phyloP scores from a whole-genome alignment of 2,329 filamentous ascomycete genomes.

The Anthostomella pinea region DNA sequence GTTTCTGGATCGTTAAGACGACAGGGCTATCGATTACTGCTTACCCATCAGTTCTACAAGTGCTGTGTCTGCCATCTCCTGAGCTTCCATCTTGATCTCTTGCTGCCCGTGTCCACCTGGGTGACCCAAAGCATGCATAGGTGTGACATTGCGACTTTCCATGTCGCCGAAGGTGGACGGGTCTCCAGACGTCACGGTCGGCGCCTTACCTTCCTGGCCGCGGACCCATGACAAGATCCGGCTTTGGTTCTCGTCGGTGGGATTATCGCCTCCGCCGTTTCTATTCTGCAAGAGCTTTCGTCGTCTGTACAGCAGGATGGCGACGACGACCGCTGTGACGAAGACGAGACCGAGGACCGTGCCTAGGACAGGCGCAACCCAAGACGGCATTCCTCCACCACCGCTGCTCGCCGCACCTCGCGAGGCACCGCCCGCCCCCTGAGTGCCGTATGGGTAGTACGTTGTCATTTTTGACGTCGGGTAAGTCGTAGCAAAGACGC shows the following conservation, averaged over 20 bases:
- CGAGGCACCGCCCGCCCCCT: constrained; percentile 27
- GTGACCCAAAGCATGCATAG: constrained; percentile 13
- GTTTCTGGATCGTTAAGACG: no score
- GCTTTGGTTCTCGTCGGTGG: constrained; percentile 45
- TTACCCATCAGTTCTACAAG: constrained; percentile 49
- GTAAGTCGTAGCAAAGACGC: constrained; percentile 56
- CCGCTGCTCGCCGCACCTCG: constrained; percentile 20
- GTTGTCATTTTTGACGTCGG: constrained; percentile 52
- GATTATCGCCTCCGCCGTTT: constrained; percentile 35
- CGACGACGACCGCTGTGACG: constrained; percentile 49
- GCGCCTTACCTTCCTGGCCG: constrained; percentile 43
- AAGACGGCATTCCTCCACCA: constrained; percentile 47
- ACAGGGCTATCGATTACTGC: no score
- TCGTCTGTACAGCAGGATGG: constrained; percentile 51
- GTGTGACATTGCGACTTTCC: constrained; percentile 29
- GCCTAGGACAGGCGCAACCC: constrained; percentile 60
- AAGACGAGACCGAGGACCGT: constrained; percentile 59
- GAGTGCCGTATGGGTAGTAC: constrained; percentile 58
- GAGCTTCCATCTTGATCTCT: constrained; percentile 14
- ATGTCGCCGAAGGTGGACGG: constrained; percentile 38
- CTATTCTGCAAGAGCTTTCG: constrained; percentile 41
- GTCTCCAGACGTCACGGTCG: constrained; percentile 46
- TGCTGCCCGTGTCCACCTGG: constrained; percentile 5
- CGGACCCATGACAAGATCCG: constrained; percentile 53
- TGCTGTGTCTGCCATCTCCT: constrained; percentile 43